Conservation (phyloP, 2,329 filamentous ascomycete genomes). For the Cladosporium sp. region DNA sequence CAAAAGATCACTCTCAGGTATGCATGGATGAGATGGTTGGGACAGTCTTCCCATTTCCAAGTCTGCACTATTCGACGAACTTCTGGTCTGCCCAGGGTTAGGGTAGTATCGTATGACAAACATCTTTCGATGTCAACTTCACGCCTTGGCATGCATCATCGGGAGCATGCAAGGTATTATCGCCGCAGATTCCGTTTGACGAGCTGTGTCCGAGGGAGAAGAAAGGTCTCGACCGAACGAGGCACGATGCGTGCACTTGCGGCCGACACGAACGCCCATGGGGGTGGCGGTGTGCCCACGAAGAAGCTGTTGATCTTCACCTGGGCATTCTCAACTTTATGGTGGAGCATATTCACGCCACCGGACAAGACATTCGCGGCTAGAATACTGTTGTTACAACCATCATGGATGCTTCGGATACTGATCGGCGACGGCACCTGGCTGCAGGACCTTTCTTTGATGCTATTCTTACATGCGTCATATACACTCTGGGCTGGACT, state of each 20-base stretch:
- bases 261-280: not conserved
- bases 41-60: not conserved
- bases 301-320: constrained; percentile 9
- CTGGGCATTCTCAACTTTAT: constrained; percentile 30
- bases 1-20: not conserved
- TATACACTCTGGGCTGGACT: constrained; percentile 29
- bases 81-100: not conserved
- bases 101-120: not conserved
- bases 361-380: constrained; percentile 33
- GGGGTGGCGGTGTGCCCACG: constrained; percentile 8
- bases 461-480: constrained; percentile 26
- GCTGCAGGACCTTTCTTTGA: constrained; percentile 31
- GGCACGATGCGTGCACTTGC: constrained; percentile 12
- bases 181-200: not conserved
- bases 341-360: constrained; percentile 37
- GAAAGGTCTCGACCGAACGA: not conserved
- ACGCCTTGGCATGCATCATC: constrained; percentile 1
- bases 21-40: not conserved
- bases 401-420: constrained; percentile 32
- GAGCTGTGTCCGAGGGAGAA: not conserved
- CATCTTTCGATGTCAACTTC: not conserved
- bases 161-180: not conserved
- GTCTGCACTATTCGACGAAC: not conserved
- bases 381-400: constrained; percentile 34
- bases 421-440: constrained; percentile 27